Evolutionary conservation across 768 basidiomycete genomes (phyloP).

Genomic region (Serendipita sp.): DNA sequence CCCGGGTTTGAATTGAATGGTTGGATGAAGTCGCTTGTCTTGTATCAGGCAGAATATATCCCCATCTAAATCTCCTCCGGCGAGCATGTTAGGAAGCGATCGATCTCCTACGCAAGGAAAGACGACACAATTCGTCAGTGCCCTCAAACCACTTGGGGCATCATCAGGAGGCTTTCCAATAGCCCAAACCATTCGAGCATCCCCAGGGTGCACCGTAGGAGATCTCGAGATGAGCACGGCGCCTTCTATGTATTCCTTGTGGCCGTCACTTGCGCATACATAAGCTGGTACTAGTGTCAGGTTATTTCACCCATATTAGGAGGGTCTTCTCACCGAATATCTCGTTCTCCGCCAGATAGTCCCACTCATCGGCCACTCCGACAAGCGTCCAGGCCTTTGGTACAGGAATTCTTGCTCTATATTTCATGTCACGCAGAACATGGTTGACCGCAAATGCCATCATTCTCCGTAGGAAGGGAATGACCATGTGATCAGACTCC

Average conservation of each 20-base stretch:
- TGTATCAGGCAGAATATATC: slow-evolving; percentile 38
- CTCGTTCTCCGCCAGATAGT: slow-evolving; percentile 34
- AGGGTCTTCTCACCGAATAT: slow-evolving; percentile 34
- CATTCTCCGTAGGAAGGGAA: slow-evolving; percentile 37
- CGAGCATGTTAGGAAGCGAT: slow-evolving; percentile 45
- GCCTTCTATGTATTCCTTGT: slow-evolving; percentile 31
- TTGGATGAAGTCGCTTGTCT: slow-evolving; percentile 14
- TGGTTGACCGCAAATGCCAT: slow-evolving; percentile 44
- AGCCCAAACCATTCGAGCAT: slow-evolving; percentile 36
- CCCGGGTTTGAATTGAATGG: neutral
- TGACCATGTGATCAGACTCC: slow-evolving; percentile 16
- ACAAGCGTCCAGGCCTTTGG: slow-evolving; percentile 50
- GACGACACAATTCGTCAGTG: neutral
- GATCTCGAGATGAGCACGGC: slow-evolving; percentile 35
- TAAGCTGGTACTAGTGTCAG: slow-evolving; percentile 23
- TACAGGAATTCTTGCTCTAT: slow-evolving; percentile 50
- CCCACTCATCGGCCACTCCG: slow-evolving; percentile 53
- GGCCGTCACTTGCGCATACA: slow-evolving; percentile 19
- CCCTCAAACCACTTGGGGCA: slow-evolving; percentile 36
- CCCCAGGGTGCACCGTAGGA: slow-evolving; percentile 55
- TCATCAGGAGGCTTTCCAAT: slow-evolving; percentile 34
- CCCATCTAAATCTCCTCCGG: slow-evolving; percentile 58
- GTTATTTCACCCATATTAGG: neutral
- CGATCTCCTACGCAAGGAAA: slow-evolving; percentile 36
- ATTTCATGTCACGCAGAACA: slow-evolving; percentile 48